A percentile compares a stretch with the other conserved stretches of the same genome.
Evolutionary conservation across 805 yeast genomes (phyloP).

Genomic region (Metschnikowia cubensis): DNA sequence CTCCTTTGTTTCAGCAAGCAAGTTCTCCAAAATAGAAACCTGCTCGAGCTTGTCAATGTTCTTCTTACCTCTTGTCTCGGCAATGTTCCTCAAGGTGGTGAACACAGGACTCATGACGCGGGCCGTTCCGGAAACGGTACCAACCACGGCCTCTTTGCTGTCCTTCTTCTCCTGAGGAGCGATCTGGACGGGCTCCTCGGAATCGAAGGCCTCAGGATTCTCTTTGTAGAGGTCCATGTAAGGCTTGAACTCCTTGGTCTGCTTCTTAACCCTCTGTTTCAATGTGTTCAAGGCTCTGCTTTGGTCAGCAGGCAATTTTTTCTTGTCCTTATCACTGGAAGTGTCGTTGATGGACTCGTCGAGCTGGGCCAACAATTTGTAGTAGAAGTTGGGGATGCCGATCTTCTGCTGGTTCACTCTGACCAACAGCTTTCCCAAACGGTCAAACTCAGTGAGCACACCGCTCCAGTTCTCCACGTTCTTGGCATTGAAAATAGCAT

Average conservation of each 20-base stretch:
- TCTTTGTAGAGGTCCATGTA: constrained; percentile 58
- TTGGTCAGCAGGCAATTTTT: constrained; percentile 76
- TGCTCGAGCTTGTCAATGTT: constrained; percentile 83
- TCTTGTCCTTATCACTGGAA: constrained; percentile 48
- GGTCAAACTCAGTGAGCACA: constrained; percentile 74
- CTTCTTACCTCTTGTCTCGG: constrained; percentile 94
- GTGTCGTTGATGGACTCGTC: constrained; percentile 62
- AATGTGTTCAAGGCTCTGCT: constrained; percentile 84
- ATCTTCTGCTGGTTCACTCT: constrained; percentile 74
- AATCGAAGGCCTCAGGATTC: constrained; percentile 72
- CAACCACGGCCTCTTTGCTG: constrained; percentile 24
- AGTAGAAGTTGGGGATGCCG: constrained; percentile 66
- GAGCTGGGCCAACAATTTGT: constrained; percentile 64
- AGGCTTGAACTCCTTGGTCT: constrained; percentile 61
- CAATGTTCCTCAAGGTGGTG: constrained; percentile 64
- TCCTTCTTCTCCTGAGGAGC: constrained; percentile 32
- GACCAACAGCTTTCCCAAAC: constrained; percentile 59
- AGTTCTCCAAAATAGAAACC: constrained; percentile 62
- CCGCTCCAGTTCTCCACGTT: constrained; percentile 75
- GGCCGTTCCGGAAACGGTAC: constrained; percentile 34
- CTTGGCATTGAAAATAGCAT: constrained; percentile 64
- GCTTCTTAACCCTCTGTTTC: constrained; percentile 84
- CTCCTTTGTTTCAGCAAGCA: constrained; percentile 35
- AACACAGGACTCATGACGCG: constrained; percentile 51
- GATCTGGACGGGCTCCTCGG: constrained; percentile 43